Evolutionary conservation across 371 early-diverging fungal species (phyloP).

Genomic region (Mortierella sp.): DNA sequence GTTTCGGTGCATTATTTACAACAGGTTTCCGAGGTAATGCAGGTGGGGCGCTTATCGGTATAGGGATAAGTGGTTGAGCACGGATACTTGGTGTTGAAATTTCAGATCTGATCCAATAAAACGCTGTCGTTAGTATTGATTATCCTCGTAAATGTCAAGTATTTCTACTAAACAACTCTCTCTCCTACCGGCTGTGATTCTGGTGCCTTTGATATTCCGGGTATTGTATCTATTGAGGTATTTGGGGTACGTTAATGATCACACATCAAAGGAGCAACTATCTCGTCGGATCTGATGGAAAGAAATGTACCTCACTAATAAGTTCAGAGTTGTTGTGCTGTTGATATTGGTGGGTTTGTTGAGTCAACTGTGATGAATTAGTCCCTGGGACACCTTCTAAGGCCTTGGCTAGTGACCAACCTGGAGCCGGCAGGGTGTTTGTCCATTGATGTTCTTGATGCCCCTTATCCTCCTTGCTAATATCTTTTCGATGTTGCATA

Average conservation of each 20-base stretch:
- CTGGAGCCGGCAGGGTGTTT: constrained; percentile 9
- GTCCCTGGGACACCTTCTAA: constrained; percentile 48
- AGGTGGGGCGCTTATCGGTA: constrained; percentile 36
- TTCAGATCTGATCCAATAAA: constrained; percentile 2
- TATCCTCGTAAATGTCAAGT: background rate
- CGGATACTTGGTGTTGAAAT: constrained; percentile 8
- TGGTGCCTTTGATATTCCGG: constrained; percentile 38
- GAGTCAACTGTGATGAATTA: constrained; percentile 21
- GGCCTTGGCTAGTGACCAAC: constrained; percentile 48
- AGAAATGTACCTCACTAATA: constrained; percentile 19
- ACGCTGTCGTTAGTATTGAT: background rate
- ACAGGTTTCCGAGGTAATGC: constrained; percentile 41
- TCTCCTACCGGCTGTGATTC: constrained; percentile 11
- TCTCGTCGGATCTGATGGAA: background rate
- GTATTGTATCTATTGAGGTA: constrained; percentile 28
- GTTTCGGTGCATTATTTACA: constrained; percentile 26
- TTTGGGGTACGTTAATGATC: background rate
- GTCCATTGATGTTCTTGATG: constrained; percentile 35
- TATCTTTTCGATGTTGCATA: constrained; percentile 5
- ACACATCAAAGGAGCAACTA: background rate
- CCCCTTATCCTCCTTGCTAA: constrained; percentile 1
- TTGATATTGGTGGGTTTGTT: constrained; percentile 15
- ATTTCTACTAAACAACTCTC: too few relatives aligned
- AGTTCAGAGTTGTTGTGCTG: constrained; percentile 1
- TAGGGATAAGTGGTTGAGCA: constrained; percentile 8